Evolutionary conservation across 2,329 filamentous ascomycete genomes (phyloP).

Genomic region (Pseudogymnoascus sp.): DNA sequence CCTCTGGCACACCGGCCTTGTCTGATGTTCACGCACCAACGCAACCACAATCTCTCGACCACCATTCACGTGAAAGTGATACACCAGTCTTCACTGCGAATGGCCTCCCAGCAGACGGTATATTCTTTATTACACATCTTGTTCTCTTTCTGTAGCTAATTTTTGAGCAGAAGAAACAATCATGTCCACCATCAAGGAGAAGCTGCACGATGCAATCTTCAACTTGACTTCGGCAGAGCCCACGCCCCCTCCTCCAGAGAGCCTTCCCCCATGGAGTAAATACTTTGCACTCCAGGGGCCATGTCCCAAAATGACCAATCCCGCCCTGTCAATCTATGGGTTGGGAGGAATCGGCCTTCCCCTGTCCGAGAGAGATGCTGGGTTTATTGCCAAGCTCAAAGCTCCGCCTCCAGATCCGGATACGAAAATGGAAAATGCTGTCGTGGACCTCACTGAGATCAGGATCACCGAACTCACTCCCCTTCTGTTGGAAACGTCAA

Average conservation of each 20-base stretch:
- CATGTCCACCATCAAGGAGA: not conserved
- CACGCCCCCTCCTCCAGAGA: not conserved
- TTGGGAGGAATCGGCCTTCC: conserved; percentile 20
- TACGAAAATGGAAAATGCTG: conserved; percentile 34
- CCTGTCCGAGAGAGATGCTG: conserved; percentile 21
- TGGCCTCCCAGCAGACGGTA: not conserved
- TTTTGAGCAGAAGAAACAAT: not conserved
- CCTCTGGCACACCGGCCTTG: not conserved
- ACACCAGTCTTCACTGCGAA: not conserved
- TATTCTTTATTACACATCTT: not conserved
- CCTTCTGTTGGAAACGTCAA: conserved; percentile 32
- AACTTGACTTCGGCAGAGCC: not conserved
- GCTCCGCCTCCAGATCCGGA: conserved; percentile 28
- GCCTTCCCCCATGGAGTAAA: not conserved
- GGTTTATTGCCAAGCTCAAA: conserved; percentile 17
- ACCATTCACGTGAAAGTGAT: not conserved
- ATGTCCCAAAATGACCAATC: not conserved
- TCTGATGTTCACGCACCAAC: not conserved
- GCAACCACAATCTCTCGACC: not conserved
- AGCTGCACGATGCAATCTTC: not conserved
- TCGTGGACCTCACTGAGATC: conserved; percentile 35
- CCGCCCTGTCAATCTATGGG: not conserved
- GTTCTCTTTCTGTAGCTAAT: not conserved
- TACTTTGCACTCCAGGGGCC: not conserved
- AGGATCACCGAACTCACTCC: conserved; percentile 40